Percentiles rank a stretch among this genome's conserved stretches.
These are phyloP conservation scores for Platanthera guangdongensis DNA, from an alignment of 106 monocot genomes.

Conservation along the genomic window DNA sequence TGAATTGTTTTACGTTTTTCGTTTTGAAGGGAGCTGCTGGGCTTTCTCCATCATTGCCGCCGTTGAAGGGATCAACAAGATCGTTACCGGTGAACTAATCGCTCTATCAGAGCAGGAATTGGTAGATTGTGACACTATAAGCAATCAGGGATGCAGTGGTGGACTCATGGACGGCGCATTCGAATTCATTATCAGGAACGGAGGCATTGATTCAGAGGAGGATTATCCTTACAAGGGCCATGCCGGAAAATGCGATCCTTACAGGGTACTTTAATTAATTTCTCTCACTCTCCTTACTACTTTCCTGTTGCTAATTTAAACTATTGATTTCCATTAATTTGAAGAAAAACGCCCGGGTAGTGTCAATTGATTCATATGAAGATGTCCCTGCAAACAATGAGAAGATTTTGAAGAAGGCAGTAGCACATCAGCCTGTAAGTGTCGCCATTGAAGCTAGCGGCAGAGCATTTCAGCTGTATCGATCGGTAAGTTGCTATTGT, in stretches of 20 bases:
- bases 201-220: constrained; percentile 60
- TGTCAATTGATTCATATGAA: constrained; percentile 36
- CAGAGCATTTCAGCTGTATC: constrained; percentile 34
- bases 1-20: not conserved
- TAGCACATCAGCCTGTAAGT: constrained; percentile 34
- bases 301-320: not conserved
- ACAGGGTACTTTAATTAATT: constrained; percentile 17
- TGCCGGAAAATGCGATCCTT: constrained; percentile 22
- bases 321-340: not conserved
- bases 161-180: constrained; percentile 74
- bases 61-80: constrained; percentile 66
- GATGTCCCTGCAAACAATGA: constrained; percentile 44
- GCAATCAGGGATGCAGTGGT: constrained; percentile 63
- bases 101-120: constrained; percentile 63
- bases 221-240: constrained; percentile 51
- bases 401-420: constrained; percentile 30
- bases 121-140: constrained; percentile 58
- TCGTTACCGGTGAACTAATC: constrained; percentile 44
- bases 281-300: not conserved
- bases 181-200: constrained; percentile 60
- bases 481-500: constrained; percentile 18
- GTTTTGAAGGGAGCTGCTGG: constrained; percentile 64
- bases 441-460: constrained; percentile 43
- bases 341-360: constrained; percentile 35
- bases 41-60: constrained; percentile 63